Evolutionary conservation across 805 yeast genomes (phyloP), one percentile per base, ranked within the genome.

Genomic region (Jamesozyma rosinii): DNA sequence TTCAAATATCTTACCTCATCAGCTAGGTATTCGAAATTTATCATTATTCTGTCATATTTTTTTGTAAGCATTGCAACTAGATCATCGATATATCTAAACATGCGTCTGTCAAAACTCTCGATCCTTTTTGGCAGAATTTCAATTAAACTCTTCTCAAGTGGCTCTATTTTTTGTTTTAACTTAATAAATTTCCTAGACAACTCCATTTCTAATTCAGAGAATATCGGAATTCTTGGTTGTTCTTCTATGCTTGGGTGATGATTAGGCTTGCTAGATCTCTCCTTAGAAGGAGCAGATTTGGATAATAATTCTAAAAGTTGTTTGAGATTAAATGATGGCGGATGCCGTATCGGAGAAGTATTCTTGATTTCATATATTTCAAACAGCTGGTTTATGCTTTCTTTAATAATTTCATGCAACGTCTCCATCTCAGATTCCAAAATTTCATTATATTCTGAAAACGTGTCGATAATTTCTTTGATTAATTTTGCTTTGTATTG

Each of bases 131-230:
- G 82, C 1, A 81, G 65, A 43, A 77, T 70, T 33, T 69, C 68
- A 8, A 74, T 52, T 2, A 83, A 67, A 43, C 70, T 66, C 5
- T 74, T 78, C 35, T 68, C 70, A 17, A 79, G 65, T 0, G 84
- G 83, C 4, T 64, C 64, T 3, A 77, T 57, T 30, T 65, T 61
- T 15, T 64, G 60, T 36, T 68, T 70, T 35, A 79, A 55, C 4
- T 57, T 54, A 13, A 67, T 45, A 50, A 69, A 79, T 38, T 68
- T 67, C 9, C 63, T 58, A 52, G 71, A 70, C 10, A 75, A 43
- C 18, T 53, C 56, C 38, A 57, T 63, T 43, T 72, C 76, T n/a
- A 61, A 36, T 2, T 57, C 55, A 27, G 65, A 61, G 43, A 70
- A 64, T 1, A 65, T 54, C 0, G 77, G 77, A 26, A 71, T 47